phyloP scores from a whole-genome alignment of 768 basidiomycete species.

The Leucocoprinus leucothites region DNA sequence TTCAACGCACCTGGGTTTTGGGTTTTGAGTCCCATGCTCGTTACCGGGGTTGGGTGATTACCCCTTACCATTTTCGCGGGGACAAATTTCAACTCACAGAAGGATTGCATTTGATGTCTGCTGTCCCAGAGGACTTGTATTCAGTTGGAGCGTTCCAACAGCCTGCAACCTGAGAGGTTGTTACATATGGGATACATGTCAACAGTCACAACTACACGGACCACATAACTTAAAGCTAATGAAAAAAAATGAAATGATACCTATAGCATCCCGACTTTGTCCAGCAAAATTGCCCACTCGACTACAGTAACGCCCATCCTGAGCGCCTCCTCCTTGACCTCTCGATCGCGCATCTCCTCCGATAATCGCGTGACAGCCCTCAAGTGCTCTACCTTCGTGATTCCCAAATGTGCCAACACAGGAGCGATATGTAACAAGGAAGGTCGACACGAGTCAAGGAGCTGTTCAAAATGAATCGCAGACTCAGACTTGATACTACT shows the following conservation, averaged over 20 bases:
- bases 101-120: too few relatives aligned
- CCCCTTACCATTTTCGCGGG: too few relatives aligned
- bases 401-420: conserved; percentile 54
- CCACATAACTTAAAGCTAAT: conserved; percentile 1
- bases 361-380: conserved; percentile 57
- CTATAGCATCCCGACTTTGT: conserved; percentile 46
- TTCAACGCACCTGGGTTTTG: too few relatives aligned
- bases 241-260: neutral
- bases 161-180: neutral
- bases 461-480: conserved; percentile 41
- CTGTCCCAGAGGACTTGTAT: too few relatives aligned
- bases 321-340: conserved; percentile 69
- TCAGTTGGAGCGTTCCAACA: neutral
- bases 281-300: conserved; percentile 79
- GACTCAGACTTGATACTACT: conserved; percentile 38
- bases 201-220: neutral
- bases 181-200: neutral
- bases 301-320: conserved; percentile 65
- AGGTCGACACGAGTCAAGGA: conserved; percentile 63
- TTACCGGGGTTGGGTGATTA: too few relatives aligned
- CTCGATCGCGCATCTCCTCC: conserved; percentile 64
- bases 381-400: conserved; percentile 57
- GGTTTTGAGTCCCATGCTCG: too few relatives aligned
- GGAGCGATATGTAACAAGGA: conserved; percentile 63
- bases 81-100: too few relatives aligned